Evolutionary conservation across 169 alveolate genomes (phyloP).

Genomic region (Plasmodium knowlesi): DNA sequence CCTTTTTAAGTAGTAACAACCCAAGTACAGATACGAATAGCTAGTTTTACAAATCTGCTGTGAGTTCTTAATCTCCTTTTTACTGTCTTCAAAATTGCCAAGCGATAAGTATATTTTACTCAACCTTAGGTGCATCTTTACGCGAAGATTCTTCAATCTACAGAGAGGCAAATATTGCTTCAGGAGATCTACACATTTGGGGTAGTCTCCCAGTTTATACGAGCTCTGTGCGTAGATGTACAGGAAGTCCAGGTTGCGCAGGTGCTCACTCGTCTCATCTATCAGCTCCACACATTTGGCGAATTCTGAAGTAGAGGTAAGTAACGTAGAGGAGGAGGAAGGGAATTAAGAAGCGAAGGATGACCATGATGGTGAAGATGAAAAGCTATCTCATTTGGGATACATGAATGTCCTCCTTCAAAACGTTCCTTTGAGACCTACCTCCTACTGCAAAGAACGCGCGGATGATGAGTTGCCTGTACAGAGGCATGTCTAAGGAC

Average conservation of each 20-base stretch:
- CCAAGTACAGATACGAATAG: constrained; percentile 38
- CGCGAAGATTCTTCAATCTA: background rate
- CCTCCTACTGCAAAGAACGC: constrained; percentile 48
- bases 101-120: constrained; percentile 21
- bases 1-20: constrained; percentile 33
- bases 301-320: constrained; percentile 12
- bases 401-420: background rate
- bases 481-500: background rate
- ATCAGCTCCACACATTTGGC: constrained; percentile 20
- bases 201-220: constrained; percentile 24
- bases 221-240: constrained; percentile 26
- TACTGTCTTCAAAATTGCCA: constrained; percentile 12
- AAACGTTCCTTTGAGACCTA: background rate
- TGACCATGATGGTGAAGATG: background rate
- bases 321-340: background rate
- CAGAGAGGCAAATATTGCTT: constrained; percentile 17
- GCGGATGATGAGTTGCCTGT: constrained; percentile 19
- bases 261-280: constrained; percentile 37
- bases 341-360: too few relatives aligned
- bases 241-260: constrained; percentile 23
- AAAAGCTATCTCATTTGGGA: background rate
- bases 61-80: constrained; percentile 24
- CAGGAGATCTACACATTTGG: background rate
- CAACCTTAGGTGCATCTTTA: constrained; percentile 31
- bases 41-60: constrained; percentile 20